Percentiles rank a stretch among this genome's conserved stretches.
Conservation (phyloP, 306 rosid species). For the Elaeagnus macrophylla region DNA sequence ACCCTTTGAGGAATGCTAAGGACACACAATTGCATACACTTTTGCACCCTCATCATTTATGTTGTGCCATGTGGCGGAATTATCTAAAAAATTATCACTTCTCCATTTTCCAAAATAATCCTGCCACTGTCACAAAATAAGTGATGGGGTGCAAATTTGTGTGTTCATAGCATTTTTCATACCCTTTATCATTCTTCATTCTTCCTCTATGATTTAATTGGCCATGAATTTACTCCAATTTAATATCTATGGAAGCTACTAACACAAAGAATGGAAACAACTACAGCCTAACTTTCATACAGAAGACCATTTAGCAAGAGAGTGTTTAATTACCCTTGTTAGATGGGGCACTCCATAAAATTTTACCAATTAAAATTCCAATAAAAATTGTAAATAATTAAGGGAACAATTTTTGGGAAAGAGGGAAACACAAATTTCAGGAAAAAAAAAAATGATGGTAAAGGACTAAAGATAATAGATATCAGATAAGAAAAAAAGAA, state of each 20-base stretch:
- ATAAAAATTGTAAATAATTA: neutral
- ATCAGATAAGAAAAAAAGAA: neutral
- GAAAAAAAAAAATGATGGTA: neutral
- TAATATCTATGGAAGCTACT: slow-evolving; percentile 5
- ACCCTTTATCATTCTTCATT: slow-evolving; percentile 26
- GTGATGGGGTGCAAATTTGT: no score
- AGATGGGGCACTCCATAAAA: no score
- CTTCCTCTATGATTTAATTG: slow-evolving; percentile 21
- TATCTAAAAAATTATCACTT: no score
- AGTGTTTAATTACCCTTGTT: neutral
- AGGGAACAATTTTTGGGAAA: neutral
- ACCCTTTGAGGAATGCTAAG: no score
- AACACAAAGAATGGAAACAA: neutral
- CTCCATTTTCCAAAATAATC: slow-evolving; percentile 20
- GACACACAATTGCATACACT: no score
- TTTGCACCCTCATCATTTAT: no score
- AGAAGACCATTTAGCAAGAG: slow-evolving; percentile 8
- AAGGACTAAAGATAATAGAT: no score
- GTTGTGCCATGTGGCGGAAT: no score
- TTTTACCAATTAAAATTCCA: neutral
- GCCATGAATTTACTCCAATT: slow-evolving; percentile 15
- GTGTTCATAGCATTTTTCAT: no score
- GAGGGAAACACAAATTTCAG: neutral
- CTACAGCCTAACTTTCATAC: slow-evolving; percentile 9
- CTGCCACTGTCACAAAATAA: no score